These are phyloP conservation scores for Bjerkandera adusta DNA, from an alignment of 1,284 basidiomycete species.

Conservation along the genomic window DNA sequence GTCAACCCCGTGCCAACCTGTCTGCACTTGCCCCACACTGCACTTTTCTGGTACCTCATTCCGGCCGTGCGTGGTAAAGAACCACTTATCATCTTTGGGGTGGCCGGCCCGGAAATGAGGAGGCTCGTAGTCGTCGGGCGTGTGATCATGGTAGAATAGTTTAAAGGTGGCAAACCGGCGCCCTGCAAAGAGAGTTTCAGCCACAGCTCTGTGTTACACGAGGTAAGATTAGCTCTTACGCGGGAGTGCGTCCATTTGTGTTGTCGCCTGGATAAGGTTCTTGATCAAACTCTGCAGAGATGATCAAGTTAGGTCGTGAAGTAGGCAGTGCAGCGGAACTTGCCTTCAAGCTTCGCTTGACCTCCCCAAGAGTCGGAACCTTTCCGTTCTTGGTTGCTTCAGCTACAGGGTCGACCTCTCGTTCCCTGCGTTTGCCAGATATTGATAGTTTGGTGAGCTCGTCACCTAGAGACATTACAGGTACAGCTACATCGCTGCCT, in stretches of 20 bases:
- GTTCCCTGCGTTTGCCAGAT: slow-evolving; percentile 27
- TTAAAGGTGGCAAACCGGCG: slow-evolving; percentile 83
- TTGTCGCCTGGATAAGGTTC: slow-evolving; percentile 71
- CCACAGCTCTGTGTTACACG: no score
- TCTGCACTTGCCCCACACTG: slow-evolving; percentile 61
- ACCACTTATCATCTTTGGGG: slow-evolving; percentile 66
- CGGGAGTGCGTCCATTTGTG: slow-evolving; percentile 74
- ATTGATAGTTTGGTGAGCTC: slow-evolving; percentile 50
- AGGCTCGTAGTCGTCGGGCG: slow-evolving; percentile 76
- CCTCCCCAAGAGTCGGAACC: slow-evolving; percentile 65
- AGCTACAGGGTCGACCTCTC: slow-evolving; percentile 47
- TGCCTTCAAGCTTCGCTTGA: slow-evolving; percentile 73
- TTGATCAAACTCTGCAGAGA: slow-evolving; percentile 57
- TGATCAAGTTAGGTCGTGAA: not conserved
- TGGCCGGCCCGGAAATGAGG: slow-evolving; percentile 72
- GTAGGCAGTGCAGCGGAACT: not conserved
- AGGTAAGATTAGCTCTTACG: slow-evolving; percentile 44
- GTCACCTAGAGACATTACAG: slow-evolving; percentile 67
- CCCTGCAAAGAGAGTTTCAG: slow-evolving; percentile 41
- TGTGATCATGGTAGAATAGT: slow-evolving; percentile 72
- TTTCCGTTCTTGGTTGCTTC: slow-evolving; percentile 54
- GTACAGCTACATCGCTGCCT: slow-evolving; percentile 52
- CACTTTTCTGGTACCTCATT: slow-evolving; percentile 70
- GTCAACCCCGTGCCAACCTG: slow-evolving; percentile 72
- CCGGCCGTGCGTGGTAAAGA: slow-evolving; percentile 69